Conservation (phyloP, 495 filamentous ascomycete species). For the Jackrogersella minutella region DNA sequence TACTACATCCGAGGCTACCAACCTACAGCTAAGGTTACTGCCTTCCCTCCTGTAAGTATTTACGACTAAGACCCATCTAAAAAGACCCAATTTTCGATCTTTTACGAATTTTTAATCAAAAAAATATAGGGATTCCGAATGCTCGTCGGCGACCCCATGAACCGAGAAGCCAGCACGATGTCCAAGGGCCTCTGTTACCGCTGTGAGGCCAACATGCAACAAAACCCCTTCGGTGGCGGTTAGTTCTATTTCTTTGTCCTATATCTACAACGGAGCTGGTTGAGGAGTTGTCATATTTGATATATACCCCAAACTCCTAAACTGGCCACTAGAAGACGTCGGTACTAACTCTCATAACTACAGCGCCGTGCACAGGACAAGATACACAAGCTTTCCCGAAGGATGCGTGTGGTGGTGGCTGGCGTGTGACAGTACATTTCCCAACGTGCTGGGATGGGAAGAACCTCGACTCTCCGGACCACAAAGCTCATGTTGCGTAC, state of each 20-base stretch:
- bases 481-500: conserved; percentile 61
- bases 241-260: no score
- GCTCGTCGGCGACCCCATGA: conserved; percentile 51
- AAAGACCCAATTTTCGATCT: no score
- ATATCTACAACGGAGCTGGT: no score
- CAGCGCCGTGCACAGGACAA: conserved; percentile 60
- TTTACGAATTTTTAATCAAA: background rate
- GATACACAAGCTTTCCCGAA: conserved; percentile 56
- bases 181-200: conserved; percentile 57
- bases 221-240: no score
- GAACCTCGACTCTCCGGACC: conserved; percentile 61
- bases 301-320: no score
- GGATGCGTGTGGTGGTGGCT: conserved; percentile 54
- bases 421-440: conserved; percentile 59
- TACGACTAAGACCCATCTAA: no score
- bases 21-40: conserved; percentile 53
- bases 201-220: conserved; percentile 54
- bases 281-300: no score
- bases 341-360: no score
- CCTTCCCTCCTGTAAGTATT: conserved; percentile 53
- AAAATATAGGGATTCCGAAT: conserved; percentile 52
- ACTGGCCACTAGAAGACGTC: no score
- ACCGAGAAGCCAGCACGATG: conserved; percentile 45
- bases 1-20: conserved; percentile 61
- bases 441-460: conserved; percentile 65